Conservation (phyloP, 75 land plant species). For the Picea sitchensis region DNA sequence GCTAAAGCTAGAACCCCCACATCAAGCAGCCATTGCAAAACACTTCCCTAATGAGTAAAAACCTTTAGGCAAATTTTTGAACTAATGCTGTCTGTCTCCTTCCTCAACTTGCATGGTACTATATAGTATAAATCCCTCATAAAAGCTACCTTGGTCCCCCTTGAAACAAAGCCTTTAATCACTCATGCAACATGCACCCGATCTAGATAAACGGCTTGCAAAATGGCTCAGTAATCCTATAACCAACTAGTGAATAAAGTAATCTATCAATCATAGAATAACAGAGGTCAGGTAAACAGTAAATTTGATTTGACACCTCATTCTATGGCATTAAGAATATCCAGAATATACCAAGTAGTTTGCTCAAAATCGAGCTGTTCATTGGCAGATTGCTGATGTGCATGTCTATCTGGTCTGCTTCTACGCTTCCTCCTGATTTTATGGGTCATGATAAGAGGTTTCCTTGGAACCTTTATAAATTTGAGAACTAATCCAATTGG, state of each 20-base stretch:
- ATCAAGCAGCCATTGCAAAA: no score
- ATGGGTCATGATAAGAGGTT: slow-evolving; percentile 33
- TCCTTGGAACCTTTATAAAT: slow-evolving; percentile 70
- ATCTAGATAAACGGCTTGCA: neutral
- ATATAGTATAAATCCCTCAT: no score
- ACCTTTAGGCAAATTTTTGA: no score
- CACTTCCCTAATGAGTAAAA: no score
- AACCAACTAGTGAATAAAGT: neutral
- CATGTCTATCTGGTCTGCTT: slow-evolving; percentile 1
- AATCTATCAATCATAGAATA: no score
- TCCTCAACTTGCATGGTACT: no score
- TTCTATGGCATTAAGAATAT: neutral
- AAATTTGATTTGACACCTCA: neutral
- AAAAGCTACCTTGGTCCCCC: no score
- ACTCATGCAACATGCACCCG: no score
- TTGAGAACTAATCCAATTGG: slow-evolving; percentile 77
- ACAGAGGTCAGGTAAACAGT: neutral
- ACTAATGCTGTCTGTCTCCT: no score
- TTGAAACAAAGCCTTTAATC: no score
- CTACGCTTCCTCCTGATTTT: slow-evolving; percentile 2
- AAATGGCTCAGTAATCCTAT: neutral
- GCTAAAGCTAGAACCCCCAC: no score
- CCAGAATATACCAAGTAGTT: slow-evolving; percentile 2
- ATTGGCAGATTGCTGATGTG: neutral
- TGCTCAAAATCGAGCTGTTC: neutral